Conservation (phyloP, 139 green algal species). For the Spirogloea muscicola region DNA sequence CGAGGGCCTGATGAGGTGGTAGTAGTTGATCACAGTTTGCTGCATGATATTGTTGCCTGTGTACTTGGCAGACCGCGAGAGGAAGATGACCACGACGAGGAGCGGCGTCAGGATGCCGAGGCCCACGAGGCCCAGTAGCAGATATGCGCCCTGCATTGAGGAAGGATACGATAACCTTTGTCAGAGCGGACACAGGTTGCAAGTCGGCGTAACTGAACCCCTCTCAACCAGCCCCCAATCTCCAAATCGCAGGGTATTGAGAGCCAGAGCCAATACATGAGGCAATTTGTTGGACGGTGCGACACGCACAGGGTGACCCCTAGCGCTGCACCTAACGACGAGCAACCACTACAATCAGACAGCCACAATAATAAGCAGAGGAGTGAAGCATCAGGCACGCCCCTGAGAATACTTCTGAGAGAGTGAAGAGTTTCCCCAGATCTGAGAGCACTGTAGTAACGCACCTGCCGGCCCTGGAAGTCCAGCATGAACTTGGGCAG, state of each 20-base stretch:
- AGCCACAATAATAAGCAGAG: neutral
- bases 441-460: neutral
- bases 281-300: too few relatives aligned
- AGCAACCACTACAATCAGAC: neutral
- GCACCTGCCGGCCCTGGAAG: conserved; percentile 30
- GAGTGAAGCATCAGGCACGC: neutral
- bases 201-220: neutral
- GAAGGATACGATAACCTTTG: too few relatives aligned
- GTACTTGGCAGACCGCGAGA: conserved; percentile 52
- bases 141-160: conserved; percentile 19
- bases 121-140: conserved; percentile 41
- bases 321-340: conserved; percentile 1
- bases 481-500: conserved; percentile 55
- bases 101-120: conserved; percentile 52
- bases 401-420: neutral
- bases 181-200: too few relatives aligned
- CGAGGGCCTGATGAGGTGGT: conserved; percentile 43
- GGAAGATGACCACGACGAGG: conserved; percentile 28
- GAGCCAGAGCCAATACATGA: neutral
- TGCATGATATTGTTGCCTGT: conserved; percentile 48
- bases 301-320: neutral
- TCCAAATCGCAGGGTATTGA: neutral
- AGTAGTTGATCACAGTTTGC: conserved; percentile 44
- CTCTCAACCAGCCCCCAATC: neutral
- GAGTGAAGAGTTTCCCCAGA: neutral